Evolutionary conservation across 2,329 filamentous ascomycete species (phyloP), one percentile per base, ranked within the genome.

Genomic region (Colletotrichum orchidophilum): DNA sequence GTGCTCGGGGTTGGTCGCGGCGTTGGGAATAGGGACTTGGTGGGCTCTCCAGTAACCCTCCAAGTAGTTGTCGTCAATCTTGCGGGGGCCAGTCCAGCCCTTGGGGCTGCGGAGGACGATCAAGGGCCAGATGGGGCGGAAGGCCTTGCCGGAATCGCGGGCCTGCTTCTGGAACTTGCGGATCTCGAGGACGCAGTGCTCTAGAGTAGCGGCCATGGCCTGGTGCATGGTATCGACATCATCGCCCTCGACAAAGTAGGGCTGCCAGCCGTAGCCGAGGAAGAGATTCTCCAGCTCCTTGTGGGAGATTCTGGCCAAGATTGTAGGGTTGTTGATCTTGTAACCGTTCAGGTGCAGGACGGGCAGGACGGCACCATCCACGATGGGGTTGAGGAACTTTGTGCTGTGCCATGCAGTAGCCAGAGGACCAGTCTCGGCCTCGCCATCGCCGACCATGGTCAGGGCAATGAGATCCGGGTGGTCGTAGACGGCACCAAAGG

Each of bases 331-430:
- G 84, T 94, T 93, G 84, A 95, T 95, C 85, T 95, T 95, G 87
- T 95, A 95, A 57, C 93, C 93, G 76, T 95, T 95, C 39, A 95
- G 85, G 79, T 95, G 92, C 12, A 95, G 86, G 6, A 95, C 90
- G 0, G 93, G 93, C 1, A 95, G 85, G 8, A 95, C 93, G 46
- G 92, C 93, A 33, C 93, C 93, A 76, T 95, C 93, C 0, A 88
- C 91, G 75, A 93, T 92, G 5, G 93, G 93, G 78, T 95, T 94
- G 74, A 95, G 86, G 81, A 94, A 95, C 80, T 95, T 95, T 77
- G 88, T 95, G 81, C 91, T 93, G 82, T 95, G 93, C 93, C 93
- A 95, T 66, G 91, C 91, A 1, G 93, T 94, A 29, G 93, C 93
- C 55, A 95, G 83, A 21, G 93, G 93, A 0, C 93, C 93, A 1